Base-by-base conservation (phyloP, 2,329 filamentous ascomycete species). In the Pseudopithomyces chartarum region DNA sequence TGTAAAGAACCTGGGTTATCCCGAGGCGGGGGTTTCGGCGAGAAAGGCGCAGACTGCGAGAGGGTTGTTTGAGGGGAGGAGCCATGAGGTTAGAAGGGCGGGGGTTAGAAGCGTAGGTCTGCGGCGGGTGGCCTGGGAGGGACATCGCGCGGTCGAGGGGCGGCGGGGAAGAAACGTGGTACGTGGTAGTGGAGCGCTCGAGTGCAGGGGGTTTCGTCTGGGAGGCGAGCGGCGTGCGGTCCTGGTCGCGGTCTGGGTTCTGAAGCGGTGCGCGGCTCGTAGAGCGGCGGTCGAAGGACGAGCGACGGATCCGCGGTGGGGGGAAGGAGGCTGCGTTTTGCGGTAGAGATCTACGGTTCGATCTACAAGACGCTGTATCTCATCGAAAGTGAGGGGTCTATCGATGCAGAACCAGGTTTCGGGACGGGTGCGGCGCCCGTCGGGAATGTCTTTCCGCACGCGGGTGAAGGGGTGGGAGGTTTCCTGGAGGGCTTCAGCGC, bases 261-360 rank as follows among this genome's bases (percentile, higher is more conserved):
- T 52, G 50, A 22, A 56, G 42, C 39, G 59, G 54, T 6, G 54
- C 43, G 20, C 51, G 36, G 22, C 55, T 62, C 1, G 52, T 48
- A 47, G 52, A 39, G 15, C 61, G 58, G 22, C 60, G 60, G 7
- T 69, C 61, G 48, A 66, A 70, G 7, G 72, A 70, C 1, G 63
- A 60, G 33, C 62, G 63, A 55, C 48, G 67, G 23, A 53, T 57
- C 10, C 56, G 50, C 26, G 60, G 57, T n/a, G 58, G 11, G 62
- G 61, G 2, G 66, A 48, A 2, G 62, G 55, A 6, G 57, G 53
- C 34, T 59, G 60, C 23, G 52, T 69, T 42, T 68, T 63, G 11
- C 73, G 68, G 36, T 71, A 76, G 3, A 76, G 64, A 20, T 75
- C 70, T 3, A 76, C 73, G 1, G 74, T 76, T n/a, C 73, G 67